Conservation (phyloP, 2,329 filamentous ascomycete species). For the Scolecobasidium constrictum region DNA sequence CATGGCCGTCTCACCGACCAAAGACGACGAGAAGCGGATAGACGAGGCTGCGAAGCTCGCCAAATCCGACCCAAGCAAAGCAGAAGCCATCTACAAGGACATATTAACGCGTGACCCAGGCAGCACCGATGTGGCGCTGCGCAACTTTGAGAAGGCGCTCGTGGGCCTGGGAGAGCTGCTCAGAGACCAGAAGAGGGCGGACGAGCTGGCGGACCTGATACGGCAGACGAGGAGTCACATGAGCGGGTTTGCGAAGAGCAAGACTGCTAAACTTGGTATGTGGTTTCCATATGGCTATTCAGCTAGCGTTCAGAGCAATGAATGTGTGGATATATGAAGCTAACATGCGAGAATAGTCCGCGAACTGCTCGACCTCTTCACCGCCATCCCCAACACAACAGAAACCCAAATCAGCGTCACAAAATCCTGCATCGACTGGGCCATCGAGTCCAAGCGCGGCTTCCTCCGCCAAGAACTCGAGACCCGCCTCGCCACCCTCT, state of each 20-base stretch:
- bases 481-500: constrained; percentile 82
- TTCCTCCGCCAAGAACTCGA: constrained; percentile 98
- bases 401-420: constrained; percentile 92
- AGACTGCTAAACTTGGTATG: constrained; percentile 92
- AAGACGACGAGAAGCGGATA: constrained; percentile 54
- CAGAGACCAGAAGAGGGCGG: constrained; percentile 69
- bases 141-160: constrained; percentile 84
- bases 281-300: neutral
- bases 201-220: constrained; percentile 82
- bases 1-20: constrained; percentile 6
- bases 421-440: constrained; percentile 99
- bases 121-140: constrained; percentile 72
- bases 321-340: constrained; percentile 1
- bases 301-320: neutral
- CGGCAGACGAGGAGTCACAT: constrained; percentile 83
- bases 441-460: constrained; percentile 81
- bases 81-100: constrained; percentile 79
- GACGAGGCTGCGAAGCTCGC: constrained; percentile 78
- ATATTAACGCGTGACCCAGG: constrained; percentile 79
- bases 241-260: constrained; percentile 95
- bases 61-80: constrained; percentile 71
- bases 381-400: constrained; percentile 84
- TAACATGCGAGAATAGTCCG: constrained; percentile 53
- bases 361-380: constrained; percentile 91
- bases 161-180: constrained; percentile 87